A percentile compares a stretch with the other conserved stretches of the same genome.
Conservation (phyloP, 208 protist genomes). For the Crithidia acanthocephali region DNA sequence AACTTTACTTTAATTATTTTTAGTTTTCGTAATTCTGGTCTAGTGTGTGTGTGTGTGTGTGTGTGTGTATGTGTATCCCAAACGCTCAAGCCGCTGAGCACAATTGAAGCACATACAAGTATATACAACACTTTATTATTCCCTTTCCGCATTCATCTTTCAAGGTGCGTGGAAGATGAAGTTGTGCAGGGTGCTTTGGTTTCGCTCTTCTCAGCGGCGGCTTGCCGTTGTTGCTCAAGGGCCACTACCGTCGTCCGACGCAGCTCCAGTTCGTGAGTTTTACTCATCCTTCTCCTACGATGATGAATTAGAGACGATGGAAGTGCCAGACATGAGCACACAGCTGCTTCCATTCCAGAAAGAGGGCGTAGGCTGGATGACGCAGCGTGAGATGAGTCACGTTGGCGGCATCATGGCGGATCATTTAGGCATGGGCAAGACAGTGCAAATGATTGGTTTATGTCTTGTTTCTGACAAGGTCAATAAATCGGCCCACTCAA, state of each 20-base stretch:
- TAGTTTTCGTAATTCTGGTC: too few species aligned
- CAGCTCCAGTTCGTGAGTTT: slow-evolving; percentile 68
- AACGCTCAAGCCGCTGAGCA: not conserved
- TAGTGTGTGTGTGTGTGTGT: too few species aligned
- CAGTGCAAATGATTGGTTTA: slow-evolving; percentile 92
- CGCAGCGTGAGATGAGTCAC: slow-evolving; percentile 71
- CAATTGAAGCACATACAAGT: not conserved
- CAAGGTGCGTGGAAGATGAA: slow-evolving; percentile 26
- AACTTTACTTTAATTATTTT: too few species aligned
- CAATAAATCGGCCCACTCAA: slow-evolving; percentile 40
- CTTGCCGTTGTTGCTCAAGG: slow-evolving; percentile 51
- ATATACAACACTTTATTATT: not conserved
- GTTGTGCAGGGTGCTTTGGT: slow-evolving; percentile 25
- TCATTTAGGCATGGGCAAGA: slow-evolving; percentile 93
- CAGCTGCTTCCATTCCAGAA: slow-evolving; percentile 89
- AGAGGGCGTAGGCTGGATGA: slow-evolving; percentile 92
- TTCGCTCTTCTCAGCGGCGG: slow-evolving; percentile 25
- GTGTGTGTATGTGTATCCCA: too few species aligned
- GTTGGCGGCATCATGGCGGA: slow-evolving; percentile 92
- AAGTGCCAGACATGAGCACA: slow-evolving; percentile 72
- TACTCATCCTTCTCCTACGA: slow-evolving; percentile 85
- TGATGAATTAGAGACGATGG: slow-evolving; percentile 57
- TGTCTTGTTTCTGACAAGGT: slow-evolving; percentile 76
- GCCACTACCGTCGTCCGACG: slow-evolving; percentile 44
- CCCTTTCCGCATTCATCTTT: not conserved